These are phyloP conservation scores for Heterobasidion occidentale DNA, from an alignment of 1,284 basidiomycete genomes.

Conservation along the genomic window DNA sequence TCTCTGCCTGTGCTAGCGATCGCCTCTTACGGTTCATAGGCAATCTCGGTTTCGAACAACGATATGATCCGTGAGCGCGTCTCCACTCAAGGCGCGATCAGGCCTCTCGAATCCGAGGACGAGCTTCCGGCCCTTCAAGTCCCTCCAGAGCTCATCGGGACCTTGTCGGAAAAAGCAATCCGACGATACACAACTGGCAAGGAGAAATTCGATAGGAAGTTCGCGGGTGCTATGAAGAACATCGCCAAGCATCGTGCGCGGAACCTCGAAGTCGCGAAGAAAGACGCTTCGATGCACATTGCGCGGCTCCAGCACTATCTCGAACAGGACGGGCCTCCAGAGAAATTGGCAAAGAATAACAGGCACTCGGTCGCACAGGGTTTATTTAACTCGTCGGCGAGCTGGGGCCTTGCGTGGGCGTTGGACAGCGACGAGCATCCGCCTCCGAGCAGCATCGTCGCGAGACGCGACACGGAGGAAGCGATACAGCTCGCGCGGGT, in stretches of 20 bases:
- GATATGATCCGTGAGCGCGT: conserved; percentile 73
- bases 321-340: neutral
- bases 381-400: conserved; percentile 35
- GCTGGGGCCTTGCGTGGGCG: conserved; percentile 72
- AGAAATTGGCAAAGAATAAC: conserved; percentile 20
- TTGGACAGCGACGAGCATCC: conserved; percentile 68
- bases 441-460: conserved; percentile 76
- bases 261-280: conserved; percentile 51
- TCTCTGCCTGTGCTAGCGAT: neutral
- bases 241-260: conserved; percentile 55
- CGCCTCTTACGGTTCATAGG: neutral
- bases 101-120: conserved; percentile 48
- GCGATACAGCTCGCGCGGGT: conserved; percentile 61
- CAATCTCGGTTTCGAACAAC: conserved; percentile 19
- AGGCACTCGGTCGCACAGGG: conserved; percentile 39
- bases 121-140: conserved; percentile 45
- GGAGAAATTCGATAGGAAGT: conserved; percentile 54
- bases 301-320: conserved; percentile 33
- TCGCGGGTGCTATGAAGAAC: conserved; percentile 39
- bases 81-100: conserved; percentile 45
- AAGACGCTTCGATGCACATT: conserved; percentile 46
- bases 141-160: conserved; percentile 56
- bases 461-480: conserved; percentile 69
- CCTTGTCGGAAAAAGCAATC: conserved; percentile 54
- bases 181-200: conserved; percentile 59